Conservation (phyloP, 2,329 filamentous ascomycete species). For the Epicoccum sorghinum region DNA sequence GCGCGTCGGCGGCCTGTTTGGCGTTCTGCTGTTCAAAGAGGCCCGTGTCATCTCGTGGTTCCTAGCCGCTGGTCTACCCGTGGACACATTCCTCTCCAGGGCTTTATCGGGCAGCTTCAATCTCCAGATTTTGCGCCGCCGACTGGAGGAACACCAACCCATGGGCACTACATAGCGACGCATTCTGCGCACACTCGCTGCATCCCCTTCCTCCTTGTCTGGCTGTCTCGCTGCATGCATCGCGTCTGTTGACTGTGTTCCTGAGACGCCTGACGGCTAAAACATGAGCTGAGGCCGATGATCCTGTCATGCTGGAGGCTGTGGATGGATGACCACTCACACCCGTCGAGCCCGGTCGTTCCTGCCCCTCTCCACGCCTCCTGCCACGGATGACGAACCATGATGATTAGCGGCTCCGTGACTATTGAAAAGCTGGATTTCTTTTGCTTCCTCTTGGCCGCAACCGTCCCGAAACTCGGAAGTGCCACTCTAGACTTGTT, state of each 20-base stretch:
- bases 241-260: not conserved
- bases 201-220: not conserved
- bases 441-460: slow-evolving; percentile 6
- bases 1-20: slow-evolving; percentile 7
- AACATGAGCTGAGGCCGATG: not conserved
- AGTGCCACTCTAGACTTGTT: slow-evolving; percentile 2
- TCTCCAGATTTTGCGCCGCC: slow-evolving; percentile 10
- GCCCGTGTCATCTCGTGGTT: slow-evolving; percentile 17
- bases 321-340: slow-evolving; percentile 2
- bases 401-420: slow-evolving; percentile 7
- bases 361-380: slow-evolving; percentile 13
- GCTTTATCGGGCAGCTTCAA: slow-evolving; percentile 6
- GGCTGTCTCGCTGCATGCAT: not conserved
- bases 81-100: slow-evolving; percentile 6
- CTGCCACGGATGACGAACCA: slow-evolving; percentile 3
- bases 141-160: slow-evolving; percentile 2
- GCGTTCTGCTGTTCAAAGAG: slow-evolving; percentile 13
- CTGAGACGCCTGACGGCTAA: not conserved
- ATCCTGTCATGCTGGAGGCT: slow-evolving; percentile 8
- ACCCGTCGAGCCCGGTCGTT: slow-evolving; percentile 4
- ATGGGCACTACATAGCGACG: not conserved
- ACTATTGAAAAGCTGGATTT: not conserved
- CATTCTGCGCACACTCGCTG: slow-evolving; percentile 2
- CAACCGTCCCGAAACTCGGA: slow-evolving; percentile 7
- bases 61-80: slow-evolving; percentile 9